Percentiles rank a stretch among this genome's conserved stretches.
Evolutionary conservation across 495 filamentous ascomycete genomes (phyloP).

Genomic region (Amorphotheca resinae): DNA sequence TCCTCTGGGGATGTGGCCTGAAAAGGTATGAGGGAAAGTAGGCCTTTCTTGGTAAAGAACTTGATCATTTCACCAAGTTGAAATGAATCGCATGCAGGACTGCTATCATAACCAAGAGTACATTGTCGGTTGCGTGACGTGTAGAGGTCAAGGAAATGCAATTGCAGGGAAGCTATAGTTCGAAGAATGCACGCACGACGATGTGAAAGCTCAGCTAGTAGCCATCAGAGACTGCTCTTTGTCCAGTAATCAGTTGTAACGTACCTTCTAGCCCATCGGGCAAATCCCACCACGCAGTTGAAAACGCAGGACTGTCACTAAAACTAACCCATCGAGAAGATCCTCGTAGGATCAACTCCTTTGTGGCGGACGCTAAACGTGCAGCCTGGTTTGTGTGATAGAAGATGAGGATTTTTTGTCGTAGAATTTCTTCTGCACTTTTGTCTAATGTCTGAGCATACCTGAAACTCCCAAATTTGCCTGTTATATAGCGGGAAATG

Average conservation of each 20-base stretch:
- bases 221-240: constrained; percentile 8
- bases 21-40: constrained; percentile 31
- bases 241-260: constrained; percentile 6
- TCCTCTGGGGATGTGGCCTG: constrained; percentile 29
- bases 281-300: constrained; percentile 60
- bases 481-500: constrained; percentile 35
- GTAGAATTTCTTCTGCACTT: constrained; percentile 39
- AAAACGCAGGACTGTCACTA: constrained; percentile 28
- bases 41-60: constrained; percentile 51
- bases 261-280: constrained; percentile 60
- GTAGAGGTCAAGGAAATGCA: constrained; percentile 60
- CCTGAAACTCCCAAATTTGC: constrained; percentile 23
- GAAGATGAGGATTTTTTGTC: constrained; percentile 52
- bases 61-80: constrained; percentile 78
- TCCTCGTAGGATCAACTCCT: constrained; percentile 52
- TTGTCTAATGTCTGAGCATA: constrained; percentile 26
- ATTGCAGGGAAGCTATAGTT: constrained; percentile 64
- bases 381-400: constrained; percentile 42
- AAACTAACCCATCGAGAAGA: constrained; percentile 47
- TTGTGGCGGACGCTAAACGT: constrained; percentile 40
- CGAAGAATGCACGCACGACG: constrained; percentile 59
- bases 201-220: constrained; percentile 55
- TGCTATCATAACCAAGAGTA: constrained; percentile 63
- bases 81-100: constrained; percentile 67
- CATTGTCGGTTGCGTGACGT: constrained; percentile 51